Evolutionary conservation across 2,329 filamentous ascomycete species (phyloP), one percentile per base, ranked within the genome.

Genomic region (Epichloe sp.): DNA sequence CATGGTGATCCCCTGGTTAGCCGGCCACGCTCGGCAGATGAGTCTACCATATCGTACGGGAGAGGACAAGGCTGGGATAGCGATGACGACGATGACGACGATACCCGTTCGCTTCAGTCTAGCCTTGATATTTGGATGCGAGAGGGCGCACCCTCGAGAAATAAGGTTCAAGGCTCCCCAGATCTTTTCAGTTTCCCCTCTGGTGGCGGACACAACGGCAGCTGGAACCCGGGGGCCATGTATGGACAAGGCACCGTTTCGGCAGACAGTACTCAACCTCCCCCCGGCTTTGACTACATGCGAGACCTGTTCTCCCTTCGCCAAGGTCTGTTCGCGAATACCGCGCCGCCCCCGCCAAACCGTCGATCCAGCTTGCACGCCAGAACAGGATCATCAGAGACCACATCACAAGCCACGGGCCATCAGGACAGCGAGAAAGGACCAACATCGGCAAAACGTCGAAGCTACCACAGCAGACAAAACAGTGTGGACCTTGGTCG

Each of bases 71-170:
- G 67, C 46, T 75, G 74, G 67, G 68, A 73, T 36, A 72, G 68
- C 4, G 69, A 69, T 38, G 63, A 65, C 7, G 69, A 72, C 15
- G 68, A 71, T 11, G 68, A 66, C n/a, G 68, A 71, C 15, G 64
- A 71, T 4, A 58, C 62, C 2, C 64, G 60, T 31, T 77, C 75
- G 2, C 59, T 71, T 3, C 65, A 71, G 1, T 78, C 74, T 1
- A 76, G 71, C 53, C 68, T 76, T 5, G 78, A 81, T 50, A 76
- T 78, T 23, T 82, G 78, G 78, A 71, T 81, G 64, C 71, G 71
- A 6, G 76, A 78, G 59, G 76, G 75, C 49, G 62, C 70, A 35
- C 74, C 73, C 0, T 54, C 54, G 4, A 52, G 50, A 1, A 60
- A 62, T 0, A 60, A 57, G 1, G 59, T 60, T 7, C 60, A 64